These are phyloP conservation scores for Smallanthus sonchifolius DNA, from an alignment of 129 eudicot species.

Conservation along the genomic window DNA sequence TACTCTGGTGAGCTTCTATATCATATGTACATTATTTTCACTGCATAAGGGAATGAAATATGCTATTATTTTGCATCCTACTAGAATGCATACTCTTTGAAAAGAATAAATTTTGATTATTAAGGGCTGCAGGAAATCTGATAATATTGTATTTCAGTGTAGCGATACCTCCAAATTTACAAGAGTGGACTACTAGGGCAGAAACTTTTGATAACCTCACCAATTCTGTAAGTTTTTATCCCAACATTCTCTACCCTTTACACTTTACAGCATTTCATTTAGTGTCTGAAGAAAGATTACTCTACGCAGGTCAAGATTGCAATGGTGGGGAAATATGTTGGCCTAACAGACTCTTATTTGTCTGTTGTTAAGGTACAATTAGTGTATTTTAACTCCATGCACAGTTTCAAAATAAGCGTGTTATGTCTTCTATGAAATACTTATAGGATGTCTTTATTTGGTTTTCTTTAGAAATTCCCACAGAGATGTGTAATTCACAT, in stretches of 20 bases:
- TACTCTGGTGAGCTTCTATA: conserved; percentile 47
- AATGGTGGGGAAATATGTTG: conserved; percentile 98
- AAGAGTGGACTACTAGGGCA: conserved; percentile 93
- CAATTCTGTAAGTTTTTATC: conserved; percentile 57
- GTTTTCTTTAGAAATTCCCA: too few species aligned
- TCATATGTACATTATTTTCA: neutral
- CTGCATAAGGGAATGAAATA: neutral
- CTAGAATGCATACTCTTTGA: neutral
- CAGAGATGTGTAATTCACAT: too few species aligned
- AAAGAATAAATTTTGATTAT: neutral
- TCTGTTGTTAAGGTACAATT: conserved; percentile 83
- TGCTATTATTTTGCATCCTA: neutral
- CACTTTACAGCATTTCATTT: neutral
- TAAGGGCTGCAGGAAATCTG: conserved; percentile 11
- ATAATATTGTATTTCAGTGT: conserved; percentile 51
- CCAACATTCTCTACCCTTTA: neutral
- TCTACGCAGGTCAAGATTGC: conserved; percentile 84
- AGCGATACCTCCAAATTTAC: conserved; percentile 67
- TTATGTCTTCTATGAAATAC: too few species aligned
- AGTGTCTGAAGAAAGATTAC: conserved; percentile 11
- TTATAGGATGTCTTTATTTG: too few species aligned
- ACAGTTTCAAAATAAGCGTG: neutral
- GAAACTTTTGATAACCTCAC: conserved; percentile 82
- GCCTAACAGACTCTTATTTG: conserved; percentile 83
- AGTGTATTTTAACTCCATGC: neutral